phyloP scores from a whole-genome alignment of 2,329 filamentous ascomycete species.

The Curvularia spicifera region DNA sequence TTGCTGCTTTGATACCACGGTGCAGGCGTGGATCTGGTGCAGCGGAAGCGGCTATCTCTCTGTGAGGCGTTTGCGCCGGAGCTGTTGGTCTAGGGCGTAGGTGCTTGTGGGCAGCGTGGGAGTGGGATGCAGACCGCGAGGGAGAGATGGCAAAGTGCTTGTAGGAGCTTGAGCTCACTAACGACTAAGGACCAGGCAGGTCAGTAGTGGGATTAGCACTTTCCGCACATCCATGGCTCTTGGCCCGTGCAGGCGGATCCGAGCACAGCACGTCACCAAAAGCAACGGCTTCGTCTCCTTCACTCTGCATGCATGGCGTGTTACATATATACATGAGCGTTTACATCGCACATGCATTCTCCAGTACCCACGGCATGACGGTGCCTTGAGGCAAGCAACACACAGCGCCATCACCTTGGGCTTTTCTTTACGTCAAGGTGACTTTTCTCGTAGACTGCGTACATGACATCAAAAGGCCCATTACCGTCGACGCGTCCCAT shows the following conservation, averaged over 20 bases:
- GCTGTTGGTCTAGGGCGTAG: constrained; percentile 16
- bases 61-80: constrained; percentile 20
- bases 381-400: neutral
- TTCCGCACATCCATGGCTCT: constrained; percentile 27
- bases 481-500: constrained; percentile 37
- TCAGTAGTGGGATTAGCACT: constrained; percentile 17
- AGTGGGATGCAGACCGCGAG: constrained; percentile 4
- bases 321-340: neutral
- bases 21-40: constrained; percentile 46
- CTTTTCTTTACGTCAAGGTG: neutral
- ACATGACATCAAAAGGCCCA: neutral
- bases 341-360: neutral
- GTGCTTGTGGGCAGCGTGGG: constrained; percentile 21
- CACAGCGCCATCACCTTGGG: neutral
- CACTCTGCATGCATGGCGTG: neutral
- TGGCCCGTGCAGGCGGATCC: constrained; percentile 18
- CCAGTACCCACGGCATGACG: neutral
- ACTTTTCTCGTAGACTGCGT: too few species aligned
- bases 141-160: constrained; percentile 22
- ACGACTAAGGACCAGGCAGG: constrained; percentile 11
- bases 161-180: constrained; percentile 22
- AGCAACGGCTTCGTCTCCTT: constrained; percentile 11
- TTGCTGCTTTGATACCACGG: constrained; percentile 38
- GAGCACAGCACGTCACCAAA: constrained; percentile 22
- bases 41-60: constrained; percentile 18